These are phyloP conservation scores for Neonectria punicea DNA, from an alignment of 2,329 filamentous ascomycete species.

Conservation along the genomic window DNA sequence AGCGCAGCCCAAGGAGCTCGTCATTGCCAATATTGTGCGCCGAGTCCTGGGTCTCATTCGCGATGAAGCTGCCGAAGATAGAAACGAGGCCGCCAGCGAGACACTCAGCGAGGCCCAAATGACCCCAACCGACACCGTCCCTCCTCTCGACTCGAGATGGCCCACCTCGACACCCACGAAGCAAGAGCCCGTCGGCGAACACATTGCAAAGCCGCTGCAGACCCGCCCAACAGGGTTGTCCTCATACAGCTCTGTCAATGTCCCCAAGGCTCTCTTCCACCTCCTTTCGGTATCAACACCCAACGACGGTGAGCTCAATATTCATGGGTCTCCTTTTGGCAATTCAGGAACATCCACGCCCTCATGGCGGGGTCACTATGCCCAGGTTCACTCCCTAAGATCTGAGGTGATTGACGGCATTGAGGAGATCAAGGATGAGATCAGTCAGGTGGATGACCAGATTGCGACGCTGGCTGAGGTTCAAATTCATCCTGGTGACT, in stretches of 20 bases:
- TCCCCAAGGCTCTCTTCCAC: constrained; percentile 85
- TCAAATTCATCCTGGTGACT: constrained; percentile 92
- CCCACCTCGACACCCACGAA: constrained; percentile 48
- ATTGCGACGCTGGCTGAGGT: constrained; percentile 89
- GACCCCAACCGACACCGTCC: constrained; percentile 54
- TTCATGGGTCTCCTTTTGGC: constrained; percentile 58
- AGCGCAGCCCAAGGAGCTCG: constrained; percentile 89
- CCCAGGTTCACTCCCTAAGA: constrained; percentile 75
- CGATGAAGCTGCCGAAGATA: constrained; percentile 86
- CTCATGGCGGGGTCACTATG: constrained; percentile 51
- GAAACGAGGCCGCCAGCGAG: constrained; percentile 72
- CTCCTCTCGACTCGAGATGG: constrained; percentile 44
- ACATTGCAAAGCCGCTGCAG: constrained; percentile 43
- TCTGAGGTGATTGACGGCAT: constrained; percentile 95
- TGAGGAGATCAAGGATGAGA: constrained; percentile 94
- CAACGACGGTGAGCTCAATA: constrained; percentile 49
- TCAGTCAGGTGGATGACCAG: constrained; percentile 91
- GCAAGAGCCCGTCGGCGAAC: constrained; percentile 48
- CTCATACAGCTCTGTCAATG: constrained; percentile 71
- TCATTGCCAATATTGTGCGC: constrained; percentile 93
- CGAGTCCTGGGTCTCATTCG: constrained; percentile 90
- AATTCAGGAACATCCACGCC: constrained; percentile 63
- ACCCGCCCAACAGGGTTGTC: constrained; percentile 70
- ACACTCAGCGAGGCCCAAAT: constrained; percentile 60
- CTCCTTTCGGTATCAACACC: constrained; percentile 79